These are phyloP conservation scores for Wickerhamiella brachini DNA, from an alignment of 805 yeast genomes.

Conservation along the genomic window DNA sequence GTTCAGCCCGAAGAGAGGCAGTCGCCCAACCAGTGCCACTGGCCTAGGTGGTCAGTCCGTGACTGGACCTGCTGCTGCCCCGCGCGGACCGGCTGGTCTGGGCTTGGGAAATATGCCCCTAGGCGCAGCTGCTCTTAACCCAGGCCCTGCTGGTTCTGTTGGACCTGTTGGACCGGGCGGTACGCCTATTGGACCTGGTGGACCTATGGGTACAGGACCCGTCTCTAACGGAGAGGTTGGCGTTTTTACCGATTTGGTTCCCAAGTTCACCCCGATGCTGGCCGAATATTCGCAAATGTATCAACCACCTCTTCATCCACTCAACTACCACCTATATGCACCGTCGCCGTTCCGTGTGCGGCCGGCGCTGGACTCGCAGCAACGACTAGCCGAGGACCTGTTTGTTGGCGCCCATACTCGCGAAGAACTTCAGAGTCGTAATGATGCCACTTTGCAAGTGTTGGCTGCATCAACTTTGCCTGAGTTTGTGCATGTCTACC, in stretches of 20 bases:
- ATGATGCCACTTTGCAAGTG: constrained; percentile 67
- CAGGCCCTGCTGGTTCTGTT: neutral
- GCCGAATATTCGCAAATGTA: constrained; percentile 8
- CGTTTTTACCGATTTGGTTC: neutral
- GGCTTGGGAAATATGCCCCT: no score
- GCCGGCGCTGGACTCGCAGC: constrained; percentile 47
- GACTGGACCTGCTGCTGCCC: no score
- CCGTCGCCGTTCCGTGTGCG: constrained; percentile 54
- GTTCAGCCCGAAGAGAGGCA: constrained; percentile 2
- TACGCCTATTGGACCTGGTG: neutral
- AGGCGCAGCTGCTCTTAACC: no score
- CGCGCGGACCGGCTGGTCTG: no score
- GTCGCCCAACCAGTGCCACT: neutral
- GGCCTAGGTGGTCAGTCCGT: no score
- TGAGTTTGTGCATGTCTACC: constrained; percentile 66
- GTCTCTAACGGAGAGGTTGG: no score
- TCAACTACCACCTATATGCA: constrained; percentile 79
- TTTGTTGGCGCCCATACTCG: constrained; percentile 64
- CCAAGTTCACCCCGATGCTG: constrained; percentile 1
- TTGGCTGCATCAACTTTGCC: constrained; percentile 51
- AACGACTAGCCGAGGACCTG: constrained; percentile 52
- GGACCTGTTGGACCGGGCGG: neutral
- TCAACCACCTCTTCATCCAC: constrained; percentile 22
- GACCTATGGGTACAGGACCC: neutral
- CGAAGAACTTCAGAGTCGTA: constrained; percentile 54